Evolutionary conservation across 306 rosid genomes (phyloP), one percentile per base, ranked within the genome.

Genomic region (Trifolium pratense): DNA sequence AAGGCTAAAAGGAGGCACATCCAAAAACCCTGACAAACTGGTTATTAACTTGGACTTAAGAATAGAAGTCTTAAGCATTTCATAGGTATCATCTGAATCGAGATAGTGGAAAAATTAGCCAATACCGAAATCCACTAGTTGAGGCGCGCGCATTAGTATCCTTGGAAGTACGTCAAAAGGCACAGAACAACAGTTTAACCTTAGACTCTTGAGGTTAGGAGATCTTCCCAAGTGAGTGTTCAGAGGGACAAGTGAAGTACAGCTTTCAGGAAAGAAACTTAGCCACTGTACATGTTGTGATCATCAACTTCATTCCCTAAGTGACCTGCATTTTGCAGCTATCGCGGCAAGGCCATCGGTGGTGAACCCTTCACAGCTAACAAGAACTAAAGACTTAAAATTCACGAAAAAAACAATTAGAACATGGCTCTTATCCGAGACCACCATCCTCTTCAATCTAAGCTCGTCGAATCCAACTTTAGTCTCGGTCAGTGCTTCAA

Each of bases 341-440:
- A 94, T 17, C 48, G 93, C 89, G 64, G 95, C 93, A 17, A 94
- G 95, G 68, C 96, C 99, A 79, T 84, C 89, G 17, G 99, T 88
- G 70, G 96, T 74, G 77, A 94, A 94, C 68, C 97, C 99, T 79
- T 94, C 96, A 76, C 99, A 91, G 85, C 89, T 89, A 71, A 87
- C 88, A 59, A 94, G 92, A 31, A 89, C 89, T 51, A 94, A 83
- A 36, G 95, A 85, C 85, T 89, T 94, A 18, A 94, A 91, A 78
- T 87, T 83, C n/a, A 57, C 25, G 37, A 94, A 91, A 13, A 95
- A 85, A 8, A 96, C 88, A 74, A 94, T 96, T 17, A 94, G 83
- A 75, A 91, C 92, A 91, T 89, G 92, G 81, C 85, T 79, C 72
- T 88, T 95, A 80, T 94, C 96, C 9, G 97, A 83, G 20, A 94